These are phyloP conservation scores for Lasiodiplodia hormozganensis DNA, from an alignment of 2,329 filamentous ascomycete species.

Conservation along the genomic window DNA sequence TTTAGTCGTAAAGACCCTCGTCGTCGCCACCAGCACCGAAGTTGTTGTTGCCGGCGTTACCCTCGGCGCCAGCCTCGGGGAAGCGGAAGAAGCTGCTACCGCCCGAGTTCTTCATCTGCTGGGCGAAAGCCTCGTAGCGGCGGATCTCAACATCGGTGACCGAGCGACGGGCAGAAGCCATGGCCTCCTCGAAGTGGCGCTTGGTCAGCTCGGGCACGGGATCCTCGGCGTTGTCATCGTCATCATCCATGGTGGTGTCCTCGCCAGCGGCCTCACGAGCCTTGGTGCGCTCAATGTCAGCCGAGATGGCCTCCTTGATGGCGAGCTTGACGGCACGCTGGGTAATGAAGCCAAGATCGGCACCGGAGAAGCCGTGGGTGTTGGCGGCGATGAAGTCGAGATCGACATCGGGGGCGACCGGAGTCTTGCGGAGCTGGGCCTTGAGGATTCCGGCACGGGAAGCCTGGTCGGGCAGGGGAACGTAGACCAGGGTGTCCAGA, in stretches of 20 bases:
- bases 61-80: constrained; percentile 64
- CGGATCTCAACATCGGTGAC: constrained; percentile 97
- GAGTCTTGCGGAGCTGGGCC: constrained; percentile 98
- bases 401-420: constrained; percentile 85
- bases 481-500: constrained; percentile 98
- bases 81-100: constrained; percentile 99
- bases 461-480: constrained; percentile 90
- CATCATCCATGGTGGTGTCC: constrained; percentile 77
- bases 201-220: constrained; percentile 95
- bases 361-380: constrained; percentile 99
- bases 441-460: constrained; percentile 89
- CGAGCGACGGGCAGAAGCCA: constrained; percentile 91
- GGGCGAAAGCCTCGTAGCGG: constrained; percentile 96
- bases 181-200: constrained; percentile 98
- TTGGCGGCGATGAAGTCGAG: constrained; percentile 91
- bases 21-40: constrained; percentile 92
- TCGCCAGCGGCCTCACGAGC: constrained; percentile 85
- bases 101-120: constrained; percentile 98
- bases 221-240: constrained; percentile 75
- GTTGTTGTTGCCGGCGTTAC: constrained; percentile 53
- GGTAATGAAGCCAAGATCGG: constrained; percentile 98
- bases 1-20: constrained; percentile 94
- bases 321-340: constrained; percentile 99
- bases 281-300: constrained; percentile 90
- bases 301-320: constrained; percentile 93